These are phyloP conservation scores for Acacia confusa DNA, from an alignment of 306 rosid genomes.

Conservation along the genomic window DNA sequence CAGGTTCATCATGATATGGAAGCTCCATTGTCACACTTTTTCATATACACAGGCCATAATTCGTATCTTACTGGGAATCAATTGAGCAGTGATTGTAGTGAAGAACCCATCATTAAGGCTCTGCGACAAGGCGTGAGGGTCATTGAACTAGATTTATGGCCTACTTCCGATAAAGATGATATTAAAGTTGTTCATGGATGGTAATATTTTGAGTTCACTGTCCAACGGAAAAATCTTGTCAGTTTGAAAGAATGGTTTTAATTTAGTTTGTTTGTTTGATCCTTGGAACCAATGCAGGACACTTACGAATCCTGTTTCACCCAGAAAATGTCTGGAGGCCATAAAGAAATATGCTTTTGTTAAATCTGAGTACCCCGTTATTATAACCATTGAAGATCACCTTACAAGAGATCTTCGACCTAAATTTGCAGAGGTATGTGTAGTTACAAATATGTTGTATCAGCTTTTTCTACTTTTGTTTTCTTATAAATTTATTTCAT, in stretches of 20 bases:
- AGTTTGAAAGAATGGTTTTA: background rate
- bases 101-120: conserved; percentile 76
- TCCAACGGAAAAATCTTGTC: background rate
- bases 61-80: conserved; percentile 94
- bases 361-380: conserved; percentile 80
- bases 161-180: conserved; percentile 67
- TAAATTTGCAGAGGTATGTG: conserved; percentile 75
- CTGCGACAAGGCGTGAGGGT: conserved; percentile 72
- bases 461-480: conserved; percentile 4
- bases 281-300: conserved; percentile 61
- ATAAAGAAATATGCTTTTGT: conserved; percentile 74
- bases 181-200: conserved; percentile 90
- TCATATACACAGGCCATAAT: conserved; percentile 94
- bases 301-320: conserved; percentile 79
- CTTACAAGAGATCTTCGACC: conserved; percentile 70
- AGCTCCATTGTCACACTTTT: conserved; percentile 90
- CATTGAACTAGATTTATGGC: conserved; percentile 94
- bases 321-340: conserved; percentile 66
- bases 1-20: conserved; percentile 95
- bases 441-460: background rate
- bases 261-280: background rate
- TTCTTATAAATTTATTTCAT: conserved; percentile 15
- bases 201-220: conserved; percentile 40
- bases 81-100: conserved; percentile 85
- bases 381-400: conserved; percentile 94